Evolutionary conservation across 306 rosid species (phyloP).

Genomic region (Pyrus bretschneideri): DNA sequence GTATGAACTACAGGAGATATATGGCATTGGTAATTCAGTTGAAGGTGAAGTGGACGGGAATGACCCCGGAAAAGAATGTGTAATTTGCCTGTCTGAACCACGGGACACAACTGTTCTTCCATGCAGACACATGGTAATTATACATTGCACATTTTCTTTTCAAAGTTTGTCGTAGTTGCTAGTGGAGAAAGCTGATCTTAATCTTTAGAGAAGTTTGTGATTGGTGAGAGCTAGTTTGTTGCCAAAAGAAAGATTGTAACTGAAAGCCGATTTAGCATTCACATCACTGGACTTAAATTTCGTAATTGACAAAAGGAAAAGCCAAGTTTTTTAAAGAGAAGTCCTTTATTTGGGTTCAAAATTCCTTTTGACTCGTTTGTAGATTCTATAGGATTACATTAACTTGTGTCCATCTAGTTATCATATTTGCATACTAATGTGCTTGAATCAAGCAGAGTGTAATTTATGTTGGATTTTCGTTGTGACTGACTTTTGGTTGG

Average conservation of each 20-base stretch:
- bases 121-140: constrained; percentile 95
- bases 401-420: background rate
- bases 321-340: background rate
- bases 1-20: constrained; percentile 94
- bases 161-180: background rate
- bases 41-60: constrained; percentile 74
- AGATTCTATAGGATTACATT: background rate
- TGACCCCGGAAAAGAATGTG: constrained; percentile 95
- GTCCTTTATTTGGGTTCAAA: background rate
- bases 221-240: background rate
- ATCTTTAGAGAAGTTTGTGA: background rate
- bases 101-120: constrained; percentile 94
- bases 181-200: background rate
- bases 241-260: background rate
- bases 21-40: constrained; percentile 87
- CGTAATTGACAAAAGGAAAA: background rate
- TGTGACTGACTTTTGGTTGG: constrained; percentile 8
- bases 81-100: constrained; percentile 96
- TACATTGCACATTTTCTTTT: background rate
- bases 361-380: background rate
- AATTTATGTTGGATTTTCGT: background rate
- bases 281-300: no score
- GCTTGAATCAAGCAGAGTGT: background rate
- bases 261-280: background rate
- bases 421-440: background rate